Percentiles rank a stretch among this genome's conserved stretches.
Conservation (phyloP, 1,139 yeast species). For the Taphrina communis region DNA sequence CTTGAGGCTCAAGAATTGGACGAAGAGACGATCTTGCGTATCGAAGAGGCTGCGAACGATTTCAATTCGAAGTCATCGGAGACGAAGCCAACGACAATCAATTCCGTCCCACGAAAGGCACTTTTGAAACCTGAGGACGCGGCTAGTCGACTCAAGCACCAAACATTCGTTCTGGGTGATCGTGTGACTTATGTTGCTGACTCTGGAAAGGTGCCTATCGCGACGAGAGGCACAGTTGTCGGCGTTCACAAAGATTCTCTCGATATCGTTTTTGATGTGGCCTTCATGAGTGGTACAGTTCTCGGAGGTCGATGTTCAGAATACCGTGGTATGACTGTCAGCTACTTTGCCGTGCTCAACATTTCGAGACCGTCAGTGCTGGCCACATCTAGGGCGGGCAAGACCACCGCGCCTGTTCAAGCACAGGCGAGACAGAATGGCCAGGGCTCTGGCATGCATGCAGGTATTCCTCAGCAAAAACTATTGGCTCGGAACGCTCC, state of each 20-base stretch:
- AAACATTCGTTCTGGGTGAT: constrained; percentile 84
- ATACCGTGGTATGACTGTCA: constrained; percentile 82
- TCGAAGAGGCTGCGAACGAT: constrained; percentile 68
- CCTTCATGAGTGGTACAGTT: constrained; percentile 79
- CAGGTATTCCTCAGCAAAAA: background rate
- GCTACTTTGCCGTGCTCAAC: constrained; percentile 81
- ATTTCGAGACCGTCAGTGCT: constrained; percentile 59
- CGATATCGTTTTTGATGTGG: constrained; percentile 82
- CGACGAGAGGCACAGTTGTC: constrained; percentile 88
- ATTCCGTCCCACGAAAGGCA: constrained; percentile 85
- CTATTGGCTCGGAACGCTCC: constrained; percentile 29
- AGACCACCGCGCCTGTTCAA: constrained; percentile 3
- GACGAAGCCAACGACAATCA: constrained; percentile 63
- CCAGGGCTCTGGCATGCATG: background rate
- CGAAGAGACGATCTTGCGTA: constrained; percentile 65
- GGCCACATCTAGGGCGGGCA: constrained; percentile 42
- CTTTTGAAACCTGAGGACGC: constrained; percentile 78
- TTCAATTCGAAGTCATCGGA: constrained; percentile 56
- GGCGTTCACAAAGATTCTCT: constrained; percentile 65
- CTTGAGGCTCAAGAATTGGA: constrained; percentile 82
- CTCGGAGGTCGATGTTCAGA: constrained; percentile 77
- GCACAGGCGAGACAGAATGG: constrained; percentile 3
- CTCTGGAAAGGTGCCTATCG: constrained; percentile 87
- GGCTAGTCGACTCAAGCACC: constrained; percentile 72
- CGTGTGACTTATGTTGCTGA: constrained; percentile 84